Evolutionary conservation across 1,284 basidiomycete species (phyloP).

Genomic region (Apiotrichum porosum): DNA sequence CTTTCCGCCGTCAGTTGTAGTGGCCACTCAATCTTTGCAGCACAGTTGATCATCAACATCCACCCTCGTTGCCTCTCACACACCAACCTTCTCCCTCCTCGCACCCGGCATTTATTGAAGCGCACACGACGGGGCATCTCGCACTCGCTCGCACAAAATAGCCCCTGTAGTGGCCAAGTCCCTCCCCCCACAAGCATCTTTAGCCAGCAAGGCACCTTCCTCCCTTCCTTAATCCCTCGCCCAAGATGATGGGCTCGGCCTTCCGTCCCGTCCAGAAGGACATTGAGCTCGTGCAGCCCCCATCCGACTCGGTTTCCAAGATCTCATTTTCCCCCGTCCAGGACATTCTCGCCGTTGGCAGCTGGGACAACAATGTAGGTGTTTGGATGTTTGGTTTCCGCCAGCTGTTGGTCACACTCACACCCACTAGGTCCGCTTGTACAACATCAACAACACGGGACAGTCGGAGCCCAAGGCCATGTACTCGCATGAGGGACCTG

Average conservation of each 20-base stretch:
- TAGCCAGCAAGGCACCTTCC: neutral
- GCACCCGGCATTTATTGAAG: no score
- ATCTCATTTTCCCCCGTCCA: constrained; percentile 61
- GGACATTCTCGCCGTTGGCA: constrained; percentile 68
- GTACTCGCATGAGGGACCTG: constrained; percentile 76
- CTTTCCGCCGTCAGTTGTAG: neutral
- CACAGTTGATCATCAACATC: constrained; percentile 1
- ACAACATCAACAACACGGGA: constrained; percentile 54
- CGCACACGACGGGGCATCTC: no score
- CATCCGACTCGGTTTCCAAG: constrained; percentile 67
- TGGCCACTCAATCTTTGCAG: neutral
- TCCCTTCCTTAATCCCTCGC: constrained; percentile 8
- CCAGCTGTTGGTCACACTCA: neutral
- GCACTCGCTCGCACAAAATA: no score
- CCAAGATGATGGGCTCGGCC: constrained; percentile 15
- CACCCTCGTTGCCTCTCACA: neutral
- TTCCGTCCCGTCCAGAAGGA: constrained; percentile 53
- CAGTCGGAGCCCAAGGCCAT: constrained; percentile 69
- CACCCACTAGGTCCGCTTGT: constrained; percentile 52
- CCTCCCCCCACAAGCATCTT: neutral
- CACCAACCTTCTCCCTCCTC: neutral
- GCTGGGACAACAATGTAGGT: constrained; percentile 74
- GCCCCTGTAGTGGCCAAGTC: no score
- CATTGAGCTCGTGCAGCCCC: constrained; percentile 67
- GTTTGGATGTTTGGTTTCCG: constrained; percentile 1